Evolutionary conservation across 495 filamentous ascomycete species (phyloP).

Genomic region (Neurospora terricola): DNA sequence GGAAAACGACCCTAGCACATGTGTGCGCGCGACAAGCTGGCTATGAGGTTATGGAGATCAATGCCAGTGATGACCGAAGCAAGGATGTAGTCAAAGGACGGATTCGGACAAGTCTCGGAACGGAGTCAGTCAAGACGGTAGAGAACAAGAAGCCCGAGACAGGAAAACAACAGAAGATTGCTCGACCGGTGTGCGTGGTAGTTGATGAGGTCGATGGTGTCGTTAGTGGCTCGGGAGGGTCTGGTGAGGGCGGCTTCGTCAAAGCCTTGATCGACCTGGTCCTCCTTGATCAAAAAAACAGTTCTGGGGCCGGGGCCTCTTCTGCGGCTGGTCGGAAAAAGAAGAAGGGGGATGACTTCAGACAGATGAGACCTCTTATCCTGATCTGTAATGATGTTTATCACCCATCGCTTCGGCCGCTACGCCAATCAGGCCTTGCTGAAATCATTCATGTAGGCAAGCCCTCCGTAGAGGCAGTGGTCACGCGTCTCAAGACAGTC

Average conservation of each 20-base stretch:
- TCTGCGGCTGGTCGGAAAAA: slow-evolving; percentile 22
- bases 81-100: slow-evolving; percentile 74
- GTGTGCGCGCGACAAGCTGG: slow-evolving; percentile 92
- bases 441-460: slow-evolving; percentile 91
- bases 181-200: slow-evolving; percentile 81
- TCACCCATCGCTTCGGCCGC: slow-evolving; percentile 72
- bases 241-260: slow-evolving; percentile 76
- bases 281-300: slow-evolving; percentile 73
- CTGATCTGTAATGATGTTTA: slow-evolving; percentile 98
- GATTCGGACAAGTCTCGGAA: slow-evolving; percentile 79
- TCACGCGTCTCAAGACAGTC: slow-evolving; percentile 66
- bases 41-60: slow-evolving; percentile 88
- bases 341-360: slow-evolving; percentile 71
- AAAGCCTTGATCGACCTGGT: slow-evolving; percentile 90
- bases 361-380: slow-evolving; percentile 77
- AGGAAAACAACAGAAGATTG: slow-evolving; percentile 59
- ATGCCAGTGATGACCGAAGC: slow-evolving; percentile 73
- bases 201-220: slow-evolving; percentile 97
- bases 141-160: slow-evolving; percentile 47
- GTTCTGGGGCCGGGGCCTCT: slow-evolving; percentile 30
- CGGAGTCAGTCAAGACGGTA: slow-evolving; percentile 81
- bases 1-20: slow-evolving; percentile 93
- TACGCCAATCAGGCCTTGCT: slow-evolving; percentile 69
- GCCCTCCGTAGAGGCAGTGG: slow-evolving; percentile 78
- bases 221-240: slow-evolving; percentile 61